A percentile compares a stretch with the other conserved stretches of the same genome.
phyloP scores from a whole-genome alignment of 306 rosid species.

The Fragaria nilgerrensis region DNA sequence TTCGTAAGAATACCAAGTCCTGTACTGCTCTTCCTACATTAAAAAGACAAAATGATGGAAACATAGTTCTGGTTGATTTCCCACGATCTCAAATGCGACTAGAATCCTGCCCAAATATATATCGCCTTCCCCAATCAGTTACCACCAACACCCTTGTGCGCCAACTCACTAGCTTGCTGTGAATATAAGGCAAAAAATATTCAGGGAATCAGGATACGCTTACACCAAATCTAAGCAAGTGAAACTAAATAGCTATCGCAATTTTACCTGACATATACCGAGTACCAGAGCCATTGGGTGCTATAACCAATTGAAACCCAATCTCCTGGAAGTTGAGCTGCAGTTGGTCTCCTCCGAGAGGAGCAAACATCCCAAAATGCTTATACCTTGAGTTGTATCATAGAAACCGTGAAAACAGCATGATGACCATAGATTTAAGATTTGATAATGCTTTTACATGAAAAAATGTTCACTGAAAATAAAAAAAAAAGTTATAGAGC shows the following conservation, averaged over 20 bases:
- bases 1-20: background rate
- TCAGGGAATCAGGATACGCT: slow-evolving; percentile 3
- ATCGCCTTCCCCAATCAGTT: slow-evolving; percentile 71
- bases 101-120: slow-evolving; percentile 70
- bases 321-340: slow-evolving; percentile 87
- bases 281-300: slow-evolving; percentile 88
- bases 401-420: background rate
- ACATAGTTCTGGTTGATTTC: background rate
- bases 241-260: background rate
- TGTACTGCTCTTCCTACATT: background rate
- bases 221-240: background rate
- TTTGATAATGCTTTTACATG: background rate
- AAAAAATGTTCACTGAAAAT: background rate
- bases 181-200: background rate
- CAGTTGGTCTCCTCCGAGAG: slow-evolving; percentile 91
- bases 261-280: slow-evolving; percentile 65
- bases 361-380: slow-evolving; percentile 87
- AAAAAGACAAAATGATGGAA: slow-evolving; percentile 9
- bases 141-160: slow-evolving; percentile 71
- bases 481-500: too few relatives aligned
- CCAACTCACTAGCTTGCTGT: slow-evolving; percentile 92
- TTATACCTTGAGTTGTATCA: slow-evolving; percentile 51
- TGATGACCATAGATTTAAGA: background rate
- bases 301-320: slow-evolving; percentile 80
- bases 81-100: slow-evolving; percentile 44